Conservation (phyloP, 768 basidiomycete species). For the Amanita molliuscula region DNA sequence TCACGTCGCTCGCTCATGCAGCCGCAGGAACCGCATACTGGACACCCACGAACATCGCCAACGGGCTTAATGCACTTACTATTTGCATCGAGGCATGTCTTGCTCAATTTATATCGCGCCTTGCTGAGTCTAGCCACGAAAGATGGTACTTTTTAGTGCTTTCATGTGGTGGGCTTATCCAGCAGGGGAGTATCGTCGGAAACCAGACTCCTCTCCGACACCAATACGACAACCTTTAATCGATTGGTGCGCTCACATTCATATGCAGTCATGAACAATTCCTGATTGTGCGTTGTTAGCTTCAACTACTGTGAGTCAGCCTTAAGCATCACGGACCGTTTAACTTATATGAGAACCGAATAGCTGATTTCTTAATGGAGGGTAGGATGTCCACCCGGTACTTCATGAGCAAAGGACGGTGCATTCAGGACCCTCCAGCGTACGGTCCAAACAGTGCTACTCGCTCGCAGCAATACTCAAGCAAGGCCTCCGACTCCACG, state of each 20-base stretch:
- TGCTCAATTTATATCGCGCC: neutral
- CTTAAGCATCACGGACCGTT: neutral
- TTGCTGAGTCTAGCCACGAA: conserved; percentile 1
- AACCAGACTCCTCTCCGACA: conserved; percentile 27
- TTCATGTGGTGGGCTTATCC: conserved; percentile 73
- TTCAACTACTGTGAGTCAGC: conserved; percentile 1
- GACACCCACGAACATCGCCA: conserved; percentile 66
- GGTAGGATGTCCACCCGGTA: conserved; percentile 2
- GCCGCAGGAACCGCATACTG: conserved; percentile 53
- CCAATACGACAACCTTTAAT: conserved; percentile 51
- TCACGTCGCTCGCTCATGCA: neutral
- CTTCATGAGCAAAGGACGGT: conserved; percentile 2
- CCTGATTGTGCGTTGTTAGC: neutral
- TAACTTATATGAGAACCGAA: conserved; percentile 12
- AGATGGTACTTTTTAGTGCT: conserved; percentile 68
- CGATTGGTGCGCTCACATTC: conserved; percentile 31
- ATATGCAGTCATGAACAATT: neutral
- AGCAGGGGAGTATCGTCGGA: conserved; percentile 45
- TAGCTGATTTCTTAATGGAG: neutral
- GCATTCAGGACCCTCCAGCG: neutral
- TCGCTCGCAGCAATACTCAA: neutral
- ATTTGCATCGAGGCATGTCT: conserved; percentile 59
- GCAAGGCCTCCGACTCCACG: neutral
- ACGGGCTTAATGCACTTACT: conserved; percentile 66
- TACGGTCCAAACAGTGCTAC: neutral